A percentile compares a stretch with the other conserved stretches of the same genome.
Conservation (phyloP, 2,329 filamentous ascomycete genomes). For the Nigrograna mackinnonii region DNA sequence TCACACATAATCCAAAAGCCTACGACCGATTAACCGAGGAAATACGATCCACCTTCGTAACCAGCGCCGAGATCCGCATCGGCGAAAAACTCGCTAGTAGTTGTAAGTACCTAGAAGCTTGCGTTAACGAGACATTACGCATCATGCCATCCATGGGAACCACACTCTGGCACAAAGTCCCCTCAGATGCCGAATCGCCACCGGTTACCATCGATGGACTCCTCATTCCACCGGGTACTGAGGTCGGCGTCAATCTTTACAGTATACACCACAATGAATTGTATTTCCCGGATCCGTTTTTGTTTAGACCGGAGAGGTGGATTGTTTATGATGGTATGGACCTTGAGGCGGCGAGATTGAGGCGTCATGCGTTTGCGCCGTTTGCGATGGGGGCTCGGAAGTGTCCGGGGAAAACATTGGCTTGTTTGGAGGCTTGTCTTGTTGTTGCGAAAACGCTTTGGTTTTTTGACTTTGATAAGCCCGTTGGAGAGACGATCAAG, state of each 20-base stretch:
- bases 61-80: slow-evolving; percentile 15
- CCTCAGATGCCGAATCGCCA: slow-evolving; percentile 1
- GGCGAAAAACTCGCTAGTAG: slow-evolving; percentile 11
- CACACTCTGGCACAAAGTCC: slow-evolving; percentile 18
- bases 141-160: slow-evolving; percentile 17
- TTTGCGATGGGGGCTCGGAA: slow-evolving; percentile 1
- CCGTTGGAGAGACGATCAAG: neutral
- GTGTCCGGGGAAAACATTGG: slow-evolving; percentile 4
- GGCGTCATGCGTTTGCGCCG: slow-evolving; percentile 1
- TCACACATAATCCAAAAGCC: slow-evolving; percentile 29
- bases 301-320: slow-evolving; percentile 14
- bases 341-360: neutral
- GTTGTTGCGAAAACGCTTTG: slow-evolving; percentile 3
- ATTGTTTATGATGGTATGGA: slow-evolving; percentile 1
- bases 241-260: slow-evolving; percentile 19
- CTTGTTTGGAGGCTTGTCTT: slow-evolving; percentile 2
- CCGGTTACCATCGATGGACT: slow-evolving; percentile 18
- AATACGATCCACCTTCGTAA: slow-evolving; percentile 12
- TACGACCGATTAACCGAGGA: slow-evolving; percentile 13
- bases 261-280: slow-evolving; percentile 21
- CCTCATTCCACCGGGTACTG: slow-evolving; percentile 16
- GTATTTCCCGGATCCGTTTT: slow-evolving; percentile 15
- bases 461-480: slow-evolving; percentile 3
- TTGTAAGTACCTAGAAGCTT: slow-evolving; percentile 20
- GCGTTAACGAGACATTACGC: slow-evolving; percentile 23